Base-by-base conservation (phyloP, 306 rosid species). In the Inga oerstediana region DNA sequence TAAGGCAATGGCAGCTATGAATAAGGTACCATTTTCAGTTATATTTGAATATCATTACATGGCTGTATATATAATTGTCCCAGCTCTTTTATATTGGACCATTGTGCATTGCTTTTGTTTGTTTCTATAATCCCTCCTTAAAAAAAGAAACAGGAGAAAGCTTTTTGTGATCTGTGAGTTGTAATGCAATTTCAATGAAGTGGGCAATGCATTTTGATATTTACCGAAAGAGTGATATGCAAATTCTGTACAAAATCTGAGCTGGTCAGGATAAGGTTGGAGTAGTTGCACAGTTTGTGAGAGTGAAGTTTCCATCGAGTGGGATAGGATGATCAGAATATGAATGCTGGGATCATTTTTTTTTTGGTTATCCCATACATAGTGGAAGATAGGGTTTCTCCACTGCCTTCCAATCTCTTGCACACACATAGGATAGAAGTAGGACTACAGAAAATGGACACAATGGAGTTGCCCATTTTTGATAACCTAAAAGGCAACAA, bases 1-100 rank as follows among this genome's bases (percentile, higher is more conserved):
- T 56, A 92, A 87, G 85, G 98, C 99, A 56, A 93, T 97, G 99
- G 24, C 89, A 54, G 93, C 98, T 67, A 90, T 94, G 93, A 97
- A 88, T 84, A 94, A 94, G 99, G 99, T 96, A 77, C 2, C 59
- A 4, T 4, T 7, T 77, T 77, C 19, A 54, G 10, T 77, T 30
- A 9, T 30, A 7, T 74, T 76, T 20, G 43, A 56, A 4, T 27
- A 72, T 8, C 56, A 30, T 75, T 62, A 52, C 30, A 49, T 69
- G 45, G 70, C 34, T 69, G 16, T 52, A 20, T 11, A 69, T 51
- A 4, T 62, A 17, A 39, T 74, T 81, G 81, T 35, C 70, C 10
- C 44, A 15, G 12, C n/a, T 13, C 34, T 24, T 44, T 49, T 62
- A 10, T 64, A 85, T 41, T 58, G 58, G 32, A 30, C 61, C 39